Percentiles rank a stretch among this genome's conserved stretches.
These are phyloP conservation scores for Hyaloscypha variabilis DNA, from an alignment of 495 filamentous ascomycete species.

Conservation along the genomic window DNA sequence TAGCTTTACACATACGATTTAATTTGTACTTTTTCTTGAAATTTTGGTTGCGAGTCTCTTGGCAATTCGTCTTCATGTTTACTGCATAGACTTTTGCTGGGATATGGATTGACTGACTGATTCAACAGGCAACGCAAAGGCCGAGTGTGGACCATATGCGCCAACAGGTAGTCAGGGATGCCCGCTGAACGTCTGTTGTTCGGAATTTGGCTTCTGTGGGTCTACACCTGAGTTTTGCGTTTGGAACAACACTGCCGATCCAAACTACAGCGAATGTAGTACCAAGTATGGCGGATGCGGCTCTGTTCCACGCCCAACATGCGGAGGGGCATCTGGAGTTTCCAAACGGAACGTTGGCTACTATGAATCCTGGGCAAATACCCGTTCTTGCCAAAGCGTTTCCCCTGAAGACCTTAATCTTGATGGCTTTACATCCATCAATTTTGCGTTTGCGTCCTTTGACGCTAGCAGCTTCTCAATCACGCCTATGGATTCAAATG, in stretches of 20 bases:
- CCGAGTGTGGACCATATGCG: slow-evolving; percentile 14
- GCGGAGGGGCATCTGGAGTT: neutral
- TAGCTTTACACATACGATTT: too few relatives aligned
- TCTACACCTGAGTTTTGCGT: slow-evolving; percentile 5
- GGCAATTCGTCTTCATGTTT: too few relatives aligned
- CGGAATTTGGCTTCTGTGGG: slow-evolving; percentile 17
- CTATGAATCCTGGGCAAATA: slow-evolving; percentile 12
- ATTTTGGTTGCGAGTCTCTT: too few relatives aligned
- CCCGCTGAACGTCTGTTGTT: slow-evolving; percentile 21
- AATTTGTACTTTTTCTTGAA: too few relatives aligned
- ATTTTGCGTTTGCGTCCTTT: slow-evolving; percentile 29
- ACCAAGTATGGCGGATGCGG: neutral
- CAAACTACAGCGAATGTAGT: neutral
- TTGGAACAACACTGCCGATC: neutral
- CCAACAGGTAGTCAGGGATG: neutral
- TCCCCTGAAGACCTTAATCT: slow-evolving; percentile 25
- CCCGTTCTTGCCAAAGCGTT: slow-evolving; percentile 22
- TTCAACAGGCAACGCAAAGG: slow-evolving; percentile 10
- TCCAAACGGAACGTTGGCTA: neutral
- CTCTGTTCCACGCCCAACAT: neutral
- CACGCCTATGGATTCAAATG: slow-evolving; percentile 5
- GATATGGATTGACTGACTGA: too few relatives aligned
- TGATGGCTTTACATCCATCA: slow-evolving; percentile 20
- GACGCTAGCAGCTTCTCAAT: slow-evolving; percentile 5
- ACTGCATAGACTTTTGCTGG: too few relatives aligned